These are phyloP conservation scores for Agaricus blazei DNA, from an alignment of 768 basidiomycete species.

Conservation along the genomic window DNA sequence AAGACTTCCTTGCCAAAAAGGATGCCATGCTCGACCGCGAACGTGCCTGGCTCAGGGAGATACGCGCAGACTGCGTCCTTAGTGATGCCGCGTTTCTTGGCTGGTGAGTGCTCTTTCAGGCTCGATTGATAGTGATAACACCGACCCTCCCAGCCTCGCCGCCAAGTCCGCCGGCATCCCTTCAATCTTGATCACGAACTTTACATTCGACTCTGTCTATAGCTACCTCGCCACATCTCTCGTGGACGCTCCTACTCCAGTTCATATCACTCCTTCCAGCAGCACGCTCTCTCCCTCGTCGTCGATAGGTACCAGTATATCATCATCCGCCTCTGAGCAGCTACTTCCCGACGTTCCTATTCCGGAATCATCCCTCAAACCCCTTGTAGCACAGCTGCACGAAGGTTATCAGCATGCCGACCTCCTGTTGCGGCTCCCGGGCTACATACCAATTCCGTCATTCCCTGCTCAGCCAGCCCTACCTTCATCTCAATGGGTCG, in stretches of 20 bases:
- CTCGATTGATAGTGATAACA: background rate
- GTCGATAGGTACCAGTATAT: conserved; percentile 6
- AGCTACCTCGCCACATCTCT: conserved; percentile 64
- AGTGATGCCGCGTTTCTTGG: conserved; percentile 78
- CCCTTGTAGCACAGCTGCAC: conserved; percentile 60
- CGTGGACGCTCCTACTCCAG: conserved; percentile 30
- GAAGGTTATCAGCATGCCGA: conserved; percentile 68
- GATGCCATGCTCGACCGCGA: conserved; percentile 52
- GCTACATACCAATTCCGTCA: conserved; percentile 72
- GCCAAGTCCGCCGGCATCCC: conserved; percentile 63
- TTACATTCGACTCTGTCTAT: conserved; percentile 82
- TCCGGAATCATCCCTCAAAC: conserved; percentile 39
- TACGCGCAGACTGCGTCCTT: conserved; percentile 53
- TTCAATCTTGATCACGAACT: conserved; percentile 72
- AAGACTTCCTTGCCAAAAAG: conserved; percentile 52
- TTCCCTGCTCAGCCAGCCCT: conserved; percentile 49
- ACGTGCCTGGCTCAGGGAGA: conserved; percentile 47
- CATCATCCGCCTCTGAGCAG: conserved; percentile 13
- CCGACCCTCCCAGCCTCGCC: conserved; percentile 43
- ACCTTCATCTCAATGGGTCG: conserved; percentile 63
- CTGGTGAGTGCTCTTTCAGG: conserved; percentile 41
- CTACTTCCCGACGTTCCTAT: conserved; percentile 52
- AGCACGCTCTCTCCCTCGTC: conserved; percentile 4
- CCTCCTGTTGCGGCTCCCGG: conserved; percentile 65
- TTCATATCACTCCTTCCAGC: conserved; percentile 9